A percentile compares a stretch with the other conserved stretches of the same genome.
Conservation (phyloP, 768 basidiomycete genomes). For the Lactarius trivialis region DNA sequence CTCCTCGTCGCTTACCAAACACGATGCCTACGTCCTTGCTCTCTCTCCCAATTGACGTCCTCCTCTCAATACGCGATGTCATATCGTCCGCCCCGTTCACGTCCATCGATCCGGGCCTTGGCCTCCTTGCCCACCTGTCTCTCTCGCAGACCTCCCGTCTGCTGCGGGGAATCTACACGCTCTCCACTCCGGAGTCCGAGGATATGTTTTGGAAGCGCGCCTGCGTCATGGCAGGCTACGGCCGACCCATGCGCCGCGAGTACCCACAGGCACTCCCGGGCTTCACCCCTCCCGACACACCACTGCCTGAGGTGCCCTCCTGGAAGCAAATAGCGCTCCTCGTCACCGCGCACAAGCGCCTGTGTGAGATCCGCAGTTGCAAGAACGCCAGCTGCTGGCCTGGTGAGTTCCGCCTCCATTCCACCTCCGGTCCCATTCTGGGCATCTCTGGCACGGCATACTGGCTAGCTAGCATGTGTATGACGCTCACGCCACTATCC, state of each 20-base stretch:
- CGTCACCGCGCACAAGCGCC: constrained; percentile 17
- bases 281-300: neutral
- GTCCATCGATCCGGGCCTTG: constrained; percentile 11
- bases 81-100: constrained; percentile 16
- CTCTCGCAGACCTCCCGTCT: constrained; percentile 18
- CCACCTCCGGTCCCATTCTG: neutral
- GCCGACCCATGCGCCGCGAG: constrained; percentile 23
- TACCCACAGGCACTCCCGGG: constrained; percentile 12
- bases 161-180: constrained; percentile 17
- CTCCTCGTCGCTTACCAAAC: neutral
- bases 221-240: constrained; percentile 18
- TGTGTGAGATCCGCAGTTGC: constrained; percentile 24
- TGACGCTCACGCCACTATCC: neutral
- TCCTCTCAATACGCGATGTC: constrained; percentile 23
- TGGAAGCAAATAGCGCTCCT: constrained; percentile 21
- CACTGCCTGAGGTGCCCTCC: constrained; percentile 11
- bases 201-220: constrained; percentile 21
- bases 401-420: constrained; percentile 16
- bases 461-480: neutral
- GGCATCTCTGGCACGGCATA: neutral
- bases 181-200: constrained; percentile 16
- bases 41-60: constrained; percentile 21
- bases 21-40: constrained; percentile 11
- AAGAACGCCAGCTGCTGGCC: constrained; percentile 20
- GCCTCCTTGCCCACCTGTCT: constrained; percentile 21